Percentiles rank a stretch among this genome's conserved stretches.
These are phyloP conservation scores for Purshia tridentata DNA, from an alignment of 306 rosid genomes.

Conservation along the genomic window DNA sequence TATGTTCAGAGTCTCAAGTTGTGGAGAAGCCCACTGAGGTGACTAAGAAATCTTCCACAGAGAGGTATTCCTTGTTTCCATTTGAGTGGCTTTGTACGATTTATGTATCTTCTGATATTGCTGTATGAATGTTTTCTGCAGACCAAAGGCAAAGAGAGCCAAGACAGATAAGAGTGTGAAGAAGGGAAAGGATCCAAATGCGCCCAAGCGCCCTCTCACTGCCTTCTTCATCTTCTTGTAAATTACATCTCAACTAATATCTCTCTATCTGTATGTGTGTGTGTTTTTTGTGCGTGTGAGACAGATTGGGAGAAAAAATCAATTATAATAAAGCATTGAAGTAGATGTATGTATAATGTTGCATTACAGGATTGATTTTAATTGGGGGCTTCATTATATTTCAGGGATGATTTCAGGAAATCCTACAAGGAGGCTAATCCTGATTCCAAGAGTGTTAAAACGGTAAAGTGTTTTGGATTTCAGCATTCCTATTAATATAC, in stretches of 20 bases:
- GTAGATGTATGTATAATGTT: too few relatives aligned
- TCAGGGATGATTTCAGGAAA: conserved; percentile 80
- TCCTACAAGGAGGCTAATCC: conserved; percentile 68
- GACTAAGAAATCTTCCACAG: conserved; percentile 40
- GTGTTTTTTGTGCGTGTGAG: too few relatives aligned
- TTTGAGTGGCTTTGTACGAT: too few relatives aligned
- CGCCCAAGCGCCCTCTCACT: conserved; percentile 79
- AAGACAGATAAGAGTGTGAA: conserved; percentile 41
- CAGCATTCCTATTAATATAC: background rate
- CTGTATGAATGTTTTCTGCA: too few relatives aligned
- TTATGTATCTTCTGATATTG: background rate
- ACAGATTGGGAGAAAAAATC: too few relatives aligned
- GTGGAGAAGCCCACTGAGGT: conserved; percentile 55
- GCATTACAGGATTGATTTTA: background rate
- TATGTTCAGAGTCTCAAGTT: conserved; percentile 57
- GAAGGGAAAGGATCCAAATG: conserved; percentile 64
- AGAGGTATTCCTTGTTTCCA: conserved; percentile 34
- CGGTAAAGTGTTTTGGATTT: conserved; percentile 32
- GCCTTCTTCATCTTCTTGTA: conserved; percentile 83
- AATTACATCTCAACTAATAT: too few relatives aligned
- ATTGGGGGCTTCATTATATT: background rate
- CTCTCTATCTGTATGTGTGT: background rate
- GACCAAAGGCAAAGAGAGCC: conserved; percentile 55
- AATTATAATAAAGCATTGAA: too few relatives aligned
- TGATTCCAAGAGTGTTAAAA: conserved; percentile 63